phyloP scores from a whole-genome alignment of 805 yeast genomes.

The Hanseniaspora lachancei region DNA sequence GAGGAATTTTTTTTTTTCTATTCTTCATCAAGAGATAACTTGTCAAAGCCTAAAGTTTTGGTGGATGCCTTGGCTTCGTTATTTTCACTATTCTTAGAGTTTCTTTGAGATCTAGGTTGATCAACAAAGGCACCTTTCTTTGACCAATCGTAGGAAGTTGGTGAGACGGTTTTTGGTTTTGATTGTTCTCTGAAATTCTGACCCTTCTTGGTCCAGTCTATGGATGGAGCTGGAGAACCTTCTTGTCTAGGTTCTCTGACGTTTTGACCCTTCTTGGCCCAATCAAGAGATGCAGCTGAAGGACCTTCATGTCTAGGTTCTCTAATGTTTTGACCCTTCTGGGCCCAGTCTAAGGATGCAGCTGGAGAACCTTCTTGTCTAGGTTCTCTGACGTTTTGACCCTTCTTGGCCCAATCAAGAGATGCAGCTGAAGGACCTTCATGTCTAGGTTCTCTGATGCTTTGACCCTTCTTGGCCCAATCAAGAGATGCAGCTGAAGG shows the following conservation, averaged over 20 bases:
- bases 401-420: conserved; percentile 6
- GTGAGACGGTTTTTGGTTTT: not conserved
- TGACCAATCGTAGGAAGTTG: conserved; percentile 1
- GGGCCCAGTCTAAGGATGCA: not conserved
- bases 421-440: not conserved
- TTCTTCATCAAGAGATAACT: conserved; percentile 4
- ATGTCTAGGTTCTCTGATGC: not conserved
- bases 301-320: not conserved
- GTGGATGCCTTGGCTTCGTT: not conserved
- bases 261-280: conserved; percentile 3
- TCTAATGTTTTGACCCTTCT: not conserved
- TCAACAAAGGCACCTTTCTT: conserved; percentile 2
- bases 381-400: conserved; percentile 1
- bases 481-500: not conserved
- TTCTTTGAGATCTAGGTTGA: not conserved
- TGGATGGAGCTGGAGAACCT: not conserved
- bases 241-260: not conserved
- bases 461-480: conserved; percentile 8
- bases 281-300: not conserved
- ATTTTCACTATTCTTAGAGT: not conserved
- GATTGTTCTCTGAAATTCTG: not conserved
- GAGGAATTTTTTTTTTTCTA: not conserved
- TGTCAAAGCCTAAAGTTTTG: conserved; percentile 5
- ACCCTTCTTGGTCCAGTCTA: conserved; percentile 7
- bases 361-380: not conserved